These are phyloP conservation scores for Thalassia testudinum DNA, from an alignment of 116 monocot genomes.

Conservation along the genomic window DNA sequence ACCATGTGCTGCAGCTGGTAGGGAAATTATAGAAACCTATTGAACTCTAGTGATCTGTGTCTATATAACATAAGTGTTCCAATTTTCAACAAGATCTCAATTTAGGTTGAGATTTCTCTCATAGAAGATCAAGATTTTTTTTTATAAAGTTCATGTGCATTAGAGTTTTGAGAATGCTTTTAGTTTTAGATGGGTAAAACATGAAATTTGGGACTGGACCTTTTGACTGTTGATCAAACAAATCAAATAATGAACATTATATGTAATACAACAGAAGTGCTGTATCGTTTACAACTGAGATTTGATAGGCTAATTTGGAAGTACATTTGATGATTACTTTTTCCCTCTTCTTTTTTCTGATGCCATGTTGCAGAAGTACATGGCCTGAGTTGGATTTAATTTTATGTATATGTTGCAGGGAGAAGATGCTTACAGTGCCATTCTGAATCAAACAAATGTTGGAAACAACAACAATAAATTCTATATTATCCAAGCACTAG, in stretches of 20 bases:
- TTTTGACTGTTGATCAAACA: too few species aligned
- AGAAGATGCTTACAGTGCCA: constrained; percentile 68
- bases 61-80: not conserved
- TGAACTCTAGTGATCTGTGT: not conserved
- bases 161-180: too few species aligned
- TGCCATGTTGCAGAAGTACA: too few species aligned
- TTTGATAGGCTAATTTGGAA: too few species aligned
- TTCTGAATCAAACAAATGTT: constrained; percentile 86
- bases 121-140: not conserved
- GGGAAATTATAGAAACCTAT: not conserved
- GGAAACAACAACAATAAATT: constrained; percentile 89
- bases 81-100: not conserved
- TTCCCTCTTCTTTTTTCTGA: not conserved
- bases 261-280: too few species aligned
- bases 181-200: too few species aligned
- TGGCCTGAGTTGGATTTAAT: too few species aligned
- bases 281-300: too few species aligned
- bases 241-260: too few species aligned
- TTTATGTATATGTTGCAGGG: constrained; percentile 26
- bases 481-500: constrained; percentile 81
- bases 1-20: constrained; percentile 75
- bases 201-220: too few species aligned
- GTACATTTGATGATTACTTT: not conserved
- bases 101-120: not conserved
- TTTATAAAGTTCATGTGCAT: too few species aligned